Percentiles rank a stretch among this genome's conserved stretches.
These are phyloP conservation scores for Endothia cerciana DNA, from an alignment of 2,329 filamentous ascomycete species.

Conservation along the genomic window DNA sequence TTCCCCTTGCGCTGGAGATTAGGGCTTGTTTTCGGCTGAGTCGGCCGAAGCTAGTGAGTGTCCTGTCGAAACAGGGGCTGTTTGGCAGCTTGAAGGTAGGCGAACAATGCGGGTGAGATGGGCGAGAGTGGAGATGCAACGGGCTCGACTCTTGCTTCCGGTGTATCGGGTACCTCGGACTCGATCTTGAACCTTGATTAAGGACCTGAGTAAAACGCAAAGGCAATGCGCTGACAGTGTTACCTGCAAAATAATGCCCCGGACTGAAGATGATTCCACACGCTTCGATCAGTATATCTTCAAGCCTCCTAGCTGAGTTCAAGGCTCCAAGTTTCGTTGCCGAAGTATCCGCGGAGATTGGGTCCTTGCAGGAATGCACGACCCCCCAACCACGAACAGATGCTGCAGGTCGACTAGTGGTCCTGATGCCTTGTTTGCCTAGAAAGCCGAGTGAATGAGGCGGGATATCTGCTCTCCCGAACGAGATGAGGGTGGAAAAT, in stretches of 20 bases:
- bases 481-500: background rate
- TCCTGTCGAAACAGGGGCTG: constrained; percentile 21
- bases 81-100: constrained; percentile 14
- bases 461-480: background rate
- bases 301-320: background rate
- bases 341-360: background rate
- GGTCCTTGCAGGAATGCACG: constrained; percentile 4
- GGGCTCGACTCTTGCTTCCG: constrained; percentile 1
- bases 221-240: no score
- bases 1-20: constrained; percentile 19
- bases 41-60: constrained; percentile 17
- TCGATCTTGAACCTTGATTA: background rate
- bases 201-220: background rate
- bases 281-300: background rate
- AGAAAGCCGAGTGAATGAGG: background rate
- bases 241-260: no score
- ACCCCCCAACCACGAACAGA: background rate
- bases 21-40: constrained; percentile 15
- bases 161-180: constrained; percentile 7
- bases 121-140: constrained; percentile 23
- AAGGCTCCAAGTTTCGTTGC: background rate
- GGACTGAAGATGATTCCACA: no score
- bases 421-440: background rate
- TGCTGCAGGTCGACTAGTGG: background rate
- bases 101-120: constrained; percentile 8